Evolutionary conservation across 2,329 filamentous ascomycete species (phyloP).

Genomic region (Bipolaris zeicola): DNA sequence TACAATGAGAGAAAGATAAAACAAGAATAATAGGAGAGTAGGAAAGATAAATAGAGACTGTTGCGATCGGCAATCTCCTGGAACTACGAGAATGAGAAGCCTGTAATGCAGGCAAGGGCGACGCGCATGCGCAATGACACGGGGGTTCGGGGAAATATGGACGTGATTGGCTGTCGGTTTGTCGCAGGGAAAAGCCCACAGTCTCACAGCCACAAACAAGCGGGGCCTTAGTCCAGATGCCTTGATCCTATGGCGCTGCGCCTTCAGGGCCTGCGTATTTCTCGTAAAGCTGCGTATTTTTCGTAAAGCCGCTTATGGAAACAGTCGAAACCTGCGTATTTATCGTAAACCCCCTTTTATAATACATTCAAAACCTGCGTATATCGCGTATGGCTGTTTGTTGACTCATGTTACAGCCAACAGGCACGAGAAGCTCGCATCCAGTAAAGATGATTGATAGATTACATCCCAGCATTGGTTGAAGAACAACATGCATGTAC

Average conservation of each 20-base stretch:
- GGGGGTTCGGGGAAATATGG: conserved; percentile 11
- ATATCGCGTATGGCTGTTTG: too few species aligned
- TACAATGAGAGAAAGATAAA: conserved; percentile 3
- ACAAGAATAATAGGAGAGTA: neutral
- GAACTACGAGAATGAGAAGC: conserved; percentile 5
- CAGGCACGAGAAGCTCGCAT: too few species aligned
- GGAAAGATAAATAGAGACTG: neutral
- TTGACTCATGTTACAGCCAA: too few species aligned
- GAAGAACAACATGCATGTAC: too few species aligned
- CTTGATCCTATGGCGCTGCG: neutral
- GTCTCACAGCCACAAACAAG: conserved; percentile 8
- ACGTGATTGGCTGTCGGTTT: conserved; percentile 13
- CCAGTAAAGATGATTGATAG: too few species aligned
- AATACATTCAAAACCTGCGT: too few species aligned
- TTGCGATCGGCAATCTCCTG: neutral
- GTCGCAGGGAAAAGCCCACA: neutral
- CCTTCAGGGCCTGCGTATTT: neutral
- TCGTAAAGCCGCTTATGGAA: too few species aligned
- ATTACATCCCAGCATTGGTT: too few species aligned
- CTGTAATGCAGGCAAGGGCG: conserved; percentile 7
- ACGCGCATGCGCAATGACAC: conserved; percentile 17
- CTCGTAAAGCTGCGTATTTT: too few species aligned
- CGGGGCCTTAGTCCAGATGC: conserved; percentile 5
- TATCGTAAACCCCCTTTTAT: too few species aligned
- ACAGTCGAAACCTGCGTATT: too few species aligned